Evolutionary conservation across 805 yeast genomes (phyloP), one percentile per base, ranked within the genome.

Genomic region (Pichia gijzeniarum): DNA sequence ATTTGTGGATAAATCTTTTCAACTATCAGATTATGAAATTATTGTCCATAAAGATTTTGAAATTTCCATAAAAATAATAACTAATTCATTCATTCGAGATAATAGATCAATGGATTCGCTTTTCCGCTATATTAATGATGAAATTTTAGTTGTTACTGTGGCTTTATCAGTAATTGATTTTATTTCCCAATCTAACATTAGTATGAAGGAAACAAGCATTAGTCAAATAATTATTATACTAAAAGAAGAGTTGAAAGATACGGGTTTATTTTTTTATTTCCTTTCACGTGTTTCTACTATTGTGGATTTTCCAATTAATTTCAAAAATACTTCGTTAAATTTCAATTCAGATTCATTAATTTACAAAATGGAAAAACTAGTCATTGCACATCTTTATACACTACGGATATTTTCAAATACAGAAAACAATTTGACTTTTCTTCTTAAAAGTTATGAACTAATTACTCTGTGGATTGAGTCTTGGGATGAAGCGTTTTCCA

Each of bases 221-320:
- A 45, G 61, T 2, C 45, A 53, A 5, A 54, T 62, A 14, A 56
- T 63, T 7, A 20, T 60, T 5, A 35, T 53, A 40, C 38, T 46
- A 13, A 62, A 57, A 37, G 47, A 51, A 27, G 51, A 46, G 2
- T 31, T 60, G 3, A 49, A 44, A 12, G 66, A 62, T 39, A 59
- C 60, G 21, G 64, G 65, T 0, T 40, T 61, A 17, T 61, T 63
- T 35, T 43, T 61, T 3, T 55, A 61, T 46, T 52, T 65, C 52
- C 54, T 65, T 44, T 50, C 62, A 38, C 45, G 58, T 38, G 39
- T 66, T 41, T 42, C 62, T 25, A 49, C 54, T 43, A 30, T 51
- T 40, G 39, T 53, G 28, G 54, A 55, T 51, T 51, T 63, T 51
- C 48, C 55, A 36, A 44, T 52, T 13, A 45, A 65, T 35, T 50